Conservation (phyloP, 345 rosid species). For the Salix koriyanagi region DNA sequence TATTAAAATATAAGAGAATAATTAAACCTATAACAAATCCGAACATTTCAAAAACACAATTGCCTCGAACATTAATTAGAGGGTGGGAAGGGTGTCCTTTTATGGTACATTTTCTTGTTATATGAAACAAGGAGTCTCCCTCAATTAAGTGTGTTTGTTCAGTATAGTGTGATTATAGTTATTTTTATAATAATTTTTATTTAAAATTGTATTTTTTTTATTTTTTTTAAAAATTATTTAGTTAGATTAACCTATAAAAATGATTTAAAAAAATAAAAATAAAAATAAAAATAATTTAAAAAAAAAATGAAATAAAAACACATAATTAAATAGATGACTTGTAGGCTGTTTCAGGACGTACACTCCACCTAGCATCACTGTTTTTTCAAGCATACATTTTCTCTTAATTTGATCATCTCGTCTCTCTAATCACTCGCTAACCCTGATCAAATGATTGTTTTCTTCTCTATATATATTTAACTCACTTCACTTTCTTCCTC, state of each 20-base stretch:
- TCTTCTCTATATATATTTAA: slow-evolving; percentile 12
- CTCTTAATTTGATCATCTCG: neutral
- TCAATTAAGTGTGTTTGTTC: too few species aligned
- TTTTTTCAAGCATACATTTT: slow-evolving; percentile 5
- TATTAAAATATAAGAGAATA: too few species aligned
- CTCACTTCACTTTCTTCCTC: slow-evolving; percentile 17
- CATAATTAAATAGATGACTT: neutral
- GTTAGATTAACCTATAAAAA: too few species aligned
- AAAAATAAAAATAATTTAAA: too few species aligned
- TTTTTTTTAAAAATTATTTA: too few species aligned
- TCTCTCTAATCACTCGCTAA: neutral
- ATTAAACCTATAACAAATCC: too few species aligned
- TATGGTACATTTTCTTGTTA: neutral
- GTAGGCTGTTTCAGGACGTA: neutral
- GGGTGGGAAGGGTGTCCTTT: neutral
- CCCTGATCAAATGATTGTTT: neutral
- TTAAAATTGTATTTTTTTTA: too few species aligned
- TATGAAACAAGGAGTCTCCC: slow-evolving; percentile 4
- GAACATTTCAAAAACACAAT: too few species aligned
- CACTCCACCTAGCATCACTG: slow-evolving; percentile 9
- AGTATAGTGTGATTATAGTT: too few species aligned
- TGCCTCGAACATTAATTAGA: neutral
- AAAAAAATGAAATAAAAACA: too few species aligned
- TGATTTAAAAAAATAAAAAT: too few species aligned
- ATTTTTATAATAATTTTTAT: too few species aligned